Conservation (phyloP, 352 stramenopile species). For the Pelagophyceae sp. region DNA sequence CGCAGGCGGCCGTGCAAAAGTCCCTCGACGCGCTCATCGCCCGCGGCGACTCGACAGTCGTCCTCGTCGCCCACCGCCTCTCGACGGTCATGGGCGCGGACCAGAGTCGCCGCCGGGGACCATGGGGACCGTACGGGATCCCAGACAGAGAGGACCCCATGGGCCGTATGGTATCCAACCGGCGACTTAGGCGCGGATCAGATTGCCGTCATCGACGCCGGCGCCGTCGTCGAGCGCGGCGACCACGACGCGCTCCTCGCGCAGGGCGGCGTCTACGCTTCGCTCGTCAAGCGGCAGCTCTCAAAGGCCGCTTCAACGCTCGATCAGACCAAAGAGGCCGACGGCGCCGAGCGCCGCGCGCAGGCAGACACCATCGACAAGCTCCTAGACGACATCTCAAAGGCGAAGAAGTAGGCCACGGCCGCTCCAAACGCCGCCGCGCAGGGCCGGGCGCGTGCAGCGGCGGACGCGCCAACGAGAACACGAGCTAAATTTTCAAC, state of each 20-base stretch:
- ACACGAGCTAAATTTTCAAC: too few relatives aligned
- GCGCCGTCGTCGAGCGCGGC: constrained; percentile 48
- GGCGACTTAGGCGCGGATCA: too few relatives aligned
- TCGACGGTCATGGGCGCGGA: constrained; percentile 58
- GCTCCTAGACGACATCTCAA: neutral
- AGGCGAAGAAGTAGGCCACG: neutral
- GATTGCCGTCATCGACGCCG: constrained; percentile 50
- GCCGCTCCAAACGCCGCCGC: too few relatives aligned
- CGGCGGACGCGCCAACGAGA: too few relatives aligned
- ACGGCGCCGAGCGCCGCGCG: neutral
- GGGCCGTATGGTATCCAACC: too few relatives aligned
- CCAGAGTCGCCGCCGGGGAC: too few relatives aligned
- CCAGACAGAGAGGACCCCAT: too few relatives aligned
- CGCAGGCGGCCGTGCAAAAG: constrained; percentile 33
- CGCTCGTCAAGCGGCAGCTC: constrained; percentile 38
- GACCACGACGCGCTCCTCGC: constrained; percentile 52
- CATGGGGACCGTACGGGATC: too few relatives aligned
- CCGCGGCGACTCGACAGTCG: constrained; percentile 36
- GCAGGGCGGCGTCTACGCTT: constrained; percentile 37
- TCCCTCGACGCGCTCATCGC: constrained; percentile 36
- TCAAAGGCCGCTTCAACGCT: constrained; percentile 26
- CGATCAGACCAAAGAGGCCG: constrained; percentile 24
- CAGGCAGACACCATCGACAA: constrained; percentile 11
- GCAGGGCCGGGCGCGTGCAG: too few relatives aligned
- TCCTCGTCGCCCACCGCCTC: constrained; percentile 63